These are phyloP conservation scores for Paxillus rubicundulus DNA, from an alignment of 768 basidiomycete genomes.

Conservation along the genomic window DNA sequence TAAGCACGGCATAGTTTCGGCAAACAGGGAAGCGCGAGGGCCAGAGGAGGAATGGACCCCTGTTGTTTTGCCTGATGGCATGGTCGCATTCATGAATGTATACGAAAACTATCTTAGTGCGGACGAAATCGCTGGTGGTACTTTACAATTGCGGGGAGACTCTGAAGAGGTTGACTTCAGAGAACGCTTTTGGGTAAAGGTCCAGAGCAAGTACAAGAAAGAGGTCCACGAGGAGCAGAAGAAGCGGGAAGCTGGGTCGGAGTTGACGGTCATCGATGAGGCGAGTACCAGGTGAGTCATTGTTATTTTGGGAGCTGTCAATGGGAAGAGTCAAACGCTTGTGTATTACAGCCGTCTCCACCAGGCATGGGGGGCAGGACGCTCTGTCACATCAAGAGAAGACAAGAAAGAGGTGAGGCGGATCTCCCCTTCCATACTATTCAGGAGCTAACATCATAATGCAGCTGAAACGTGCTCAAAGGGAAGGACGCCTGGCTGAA, in stretches of 20 bases:
- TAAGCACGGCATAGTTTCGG: conserved; percentile 77
- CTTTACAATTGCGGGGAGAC: conserved; percentile 76
- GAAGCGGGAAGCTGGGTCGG: conserved; percentile 56
- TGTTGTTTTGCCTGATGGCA: conserved; percentile 75
- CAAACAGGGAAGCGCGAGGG: conserved; percentile 85
- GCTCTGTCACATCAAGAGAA: conserved; percentile 61
- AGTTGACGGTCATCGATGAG: conserved; percentile 63
- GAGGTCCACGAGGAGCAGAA: conserved; percentile 79
- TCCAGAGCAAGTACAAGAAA: conserved; percentile 85
- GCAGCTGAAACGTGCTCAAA: conserved; percentile 74
- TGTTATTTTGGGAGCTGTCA: conserved; percentile 1
- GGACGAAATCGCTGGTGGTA: conserved; percentile 85
- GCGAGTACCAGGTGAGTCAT: conserved; percentile 64
- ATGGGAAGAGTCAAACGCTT: neutral
- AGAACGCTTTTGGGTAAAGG: conserved; percentile 86
- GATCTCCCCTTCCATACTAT: conserved; percentile 1
- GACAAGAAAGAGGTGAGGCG: conserved; percentile 70
- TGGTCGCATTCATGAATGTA: conserved; percentile 84
- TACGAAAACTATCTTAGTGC: conserved; percentile 86
- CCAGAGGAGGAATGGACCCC: conserved; percentile 95
- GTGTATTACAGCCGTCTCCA: conserved; percentile 52
- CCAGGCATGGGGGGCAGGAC: conserved; percentile 85
- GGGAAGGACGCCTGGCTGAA: conserved; percentile 80
- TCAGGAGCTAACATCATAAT: conserved; percentile 5
- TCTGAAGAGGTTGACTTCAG: conserved; percentile 81